Base-by-base conservation (phyloP, 2,329 filamentous ascomycete species). In the Sporothrix phasma region DNA sequence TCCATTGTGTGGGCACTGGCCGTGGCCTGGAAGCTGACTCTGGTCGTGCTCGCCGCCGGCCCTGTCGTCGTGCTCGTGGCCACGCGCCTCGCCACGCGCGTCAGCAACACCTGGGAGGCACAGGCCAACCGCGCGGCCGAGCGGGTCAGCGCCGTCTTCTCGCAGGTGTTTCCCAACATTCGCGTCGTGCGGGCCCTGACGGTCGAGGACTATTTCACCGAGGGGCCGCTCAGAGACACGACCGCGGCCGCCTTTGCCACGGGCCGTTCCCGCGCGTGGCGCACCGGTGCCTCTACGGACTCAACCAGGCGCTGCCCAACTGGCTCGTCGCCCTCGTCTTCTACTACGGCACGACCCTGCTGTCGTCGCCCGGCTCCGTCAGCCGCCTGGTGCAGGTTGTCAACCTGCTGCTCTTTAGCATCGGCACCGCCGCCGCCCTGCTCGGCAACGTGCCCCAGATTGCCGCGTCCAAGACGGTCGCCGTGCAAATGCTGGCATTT, bases 341-440 rank as follows among this genome's bases (percentile, higher is more conserved):
- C 72, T 96, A 88, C 76, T 95, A 93, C 71, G 90, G 89, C 2
- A 84, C 86, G 0, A 76, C 82, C 0, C 78, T 96, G 11, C 80
- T 89, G 5, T 74, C 81, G 74, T 77, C 43, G 5, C 69, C 72
- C 13, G 71, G 76, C n/a, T 79, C 77, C 0, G 81, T 88, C 0
- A 78, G 81, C 1, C 76, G 81, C 1, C 82, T 94, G 19, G 76
- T 96, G 31, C 84, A 88, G 66, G 89, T 94, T 0, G 86, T 94
- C 69, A 88, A 92, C 39, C 80, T 96, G 62, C 80, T 97, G 1
- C 81, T 96, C n/a, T 89, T 97, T 72, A 88, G 89, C 66, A 84
- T 96, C 64, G 85, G 87, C 11, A 90, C 88, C 11, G 84, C 89
- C 2, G 85, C 85, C 41, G 80, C 81, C 37, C 84, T 94, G 63